phyloP scores from a whole-genome alignment of 306 rosid genomes.

The Gillenia trifoliata region DNA sequence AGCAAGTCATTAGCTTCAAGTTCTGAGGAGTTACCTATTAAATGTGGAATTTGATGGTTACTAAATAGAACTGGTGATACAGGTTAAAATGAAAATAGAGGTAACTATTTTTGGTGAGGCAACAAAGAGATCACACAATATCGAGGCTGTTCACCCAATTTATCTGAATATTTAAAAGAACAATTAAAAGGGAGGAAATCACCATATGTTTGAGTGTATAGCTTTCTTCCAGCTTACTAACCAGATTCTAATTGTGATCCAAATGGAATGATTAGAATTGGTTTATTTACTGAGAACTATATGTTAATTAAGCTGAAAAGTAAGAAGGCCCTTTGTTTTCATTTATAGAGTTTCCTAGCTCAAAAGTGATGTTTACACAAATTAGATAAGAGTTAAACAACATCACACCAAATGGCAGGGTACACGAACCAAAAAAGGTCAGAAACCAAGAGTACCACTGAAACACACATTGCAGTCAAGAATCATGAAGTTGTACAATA shows the following conservation, averaged over 20 bases:
- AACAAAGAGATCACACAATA: neutral
- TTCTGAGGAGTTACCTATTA: neutral
- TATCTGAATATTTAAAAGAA: neutral
- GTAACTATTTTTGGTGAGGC: neutral
- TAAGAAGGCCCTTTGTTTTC: neutral
- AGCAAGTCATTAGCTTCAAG: neutral
- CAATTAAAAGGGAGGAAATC: neutral
- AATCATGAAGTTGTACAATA: neutral
- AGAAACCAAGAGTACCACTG: neutral
- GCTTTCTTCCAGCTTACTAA: neutral
- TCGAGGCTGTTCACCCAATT: neutral
- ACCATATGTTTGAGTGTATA: neutral
- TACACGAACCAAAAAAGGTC: neutral
- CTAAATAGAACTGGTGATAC: neutral
- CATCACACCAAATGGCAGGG: neutral
- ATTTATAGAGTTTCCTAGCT: neutral
- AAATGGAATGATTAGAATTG: neutral
- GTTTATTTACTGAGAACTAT: neutral
- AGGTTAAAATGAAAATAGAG: neutral
- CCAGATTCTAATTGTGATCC: neutral
- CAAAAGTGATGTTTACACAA: neutral
- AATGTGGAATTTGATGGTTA: neutral
- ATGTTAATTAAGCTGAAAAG: neutral
- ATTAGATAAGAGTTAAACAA: no score
- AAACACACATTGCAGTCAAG: neutral